Base-by-base conservation (phyloP, 2,329 filamentous ascomycete genomes). In the Coniochaeta hoffmannii region DNA sequence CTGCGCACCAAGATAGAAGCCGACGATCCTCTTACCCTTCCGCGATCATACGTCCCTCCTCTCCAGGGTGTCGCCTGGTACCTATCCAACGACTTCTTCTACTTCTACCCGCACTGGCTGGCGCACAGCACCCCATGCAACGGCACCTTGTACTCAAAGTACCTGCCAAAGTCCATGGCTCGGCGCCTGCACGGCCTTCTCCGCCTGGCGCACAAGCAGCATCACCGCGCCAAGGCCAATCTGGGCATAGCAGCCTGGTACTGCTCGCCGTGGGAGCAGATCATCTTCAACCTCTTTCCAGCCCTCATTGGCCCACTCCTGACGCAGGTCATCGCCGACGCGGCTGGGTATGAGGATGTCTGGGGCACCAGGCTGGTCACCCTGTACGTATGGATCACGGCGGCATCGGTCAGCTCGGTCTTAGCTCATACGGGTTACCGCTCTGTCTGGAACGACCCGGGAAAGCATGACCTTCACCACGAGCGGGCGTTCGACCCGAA, bases 401-500 rank as follows among this genome's bases (percentile, higher is more conserved):
- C 50, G 6, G 50, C 50, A 12, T 31, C 50, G 14, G 50, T 36
- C 22, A 53, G 50, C 50, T 53, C 50, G 17, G 50, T 53, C 8
- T 32, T 53, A 12, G 50, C 50, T 17, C 50, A 53, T n/a, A 53
- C 50, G 3, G 32, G 50, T n/a, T 53, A 38, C 35, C 50, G 50
- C 14, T 53, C 50, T 4, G 32, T 53, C 7, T 53, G 50, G 50
- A 53, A 53, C 32, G 50, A 53, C 17, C 32, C 50, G 4, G 50
- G 50, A n/a, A 53, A 53, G 32, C 50, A 53, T 19, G 50, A 53
- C 12, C 50, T 53, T 6, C 50, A 53, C 38, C 50, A 53, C 17
- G 50, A 53, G 19, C 30, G 50, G 9, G 50, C 50, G 2, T 53
- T 53, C 19, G 50, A 53, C 26, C 50, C 50, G 19, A 53, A 53